phyloP scores from a whole-genome alignment of 2,329 filamentous ascomycete genomes.

The Hymenoscyphus fraxineus region DNA sequence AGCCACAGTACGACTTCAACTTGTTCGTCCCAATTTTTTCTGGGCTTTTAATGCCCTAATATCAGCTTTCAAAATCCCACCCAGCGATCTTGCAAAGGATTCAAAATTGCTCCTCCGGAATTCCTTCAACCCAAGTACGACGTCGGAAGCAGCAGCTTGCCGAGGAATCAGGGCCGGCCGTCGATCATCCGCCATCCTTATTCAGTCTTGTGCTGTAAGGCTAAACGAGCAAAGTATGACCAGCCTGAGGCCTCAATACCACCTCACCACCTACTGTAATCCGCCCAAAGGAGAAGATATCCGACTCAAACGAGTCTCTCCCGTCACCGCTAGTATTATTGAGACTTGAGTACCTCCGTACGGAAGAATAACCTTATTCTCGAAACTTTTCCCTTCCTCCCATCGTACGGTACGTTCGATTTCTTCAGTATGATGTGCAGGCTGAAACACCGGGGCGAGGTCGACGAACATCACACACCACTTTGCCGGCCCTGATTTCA shows the following conservation, averaged over 20 bases:
- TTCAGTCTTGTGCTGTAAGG: background rate
- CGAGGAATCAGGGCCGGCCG: background rate
- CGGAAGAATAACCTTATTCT: slow-evolving; percentile 8
- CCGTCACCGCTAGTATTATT: background rate
- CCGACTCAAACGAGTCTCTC: background rate
- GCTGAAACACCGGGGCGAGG: slow-evolving; percentile 6
- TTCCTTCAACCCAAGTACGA: slow-evolving; percentile 8
- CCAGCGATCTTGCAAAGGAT: slow-evolving; percentile 5
- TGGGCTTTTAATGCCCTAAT: background rate
- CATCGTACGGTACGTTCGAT: background rate
- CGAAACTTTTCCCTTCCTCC: slow-evolving; percentile 9
- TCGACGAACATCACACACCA: slow-evolving; percentile 8
- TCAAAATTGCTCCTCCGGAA: background rate
- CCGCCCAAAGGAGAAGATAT: background rate
- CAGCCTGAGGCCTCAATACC: background rate
- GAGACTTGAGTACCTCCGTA: background rate
- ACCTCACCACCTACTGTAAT: background rate
- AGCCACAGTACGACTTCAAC: background rate
- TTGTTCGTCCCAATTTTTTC: background rate
- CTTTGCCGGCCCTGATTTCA: background rate
- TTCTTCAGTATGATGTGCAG: slow-evolving; percentile 7
- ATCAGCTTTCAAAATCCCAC: slow-evolving; percentile 3
- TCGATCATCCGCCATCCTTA: slow-evolving; percentile 9
- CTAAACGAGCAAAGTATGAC: background rate
- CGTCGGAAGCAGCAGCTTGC: background rate